Base-by-base conservation (phyloP, 2,329 filamentous ascomycete genomes). In the Ophiostoma sp. region DNA sequence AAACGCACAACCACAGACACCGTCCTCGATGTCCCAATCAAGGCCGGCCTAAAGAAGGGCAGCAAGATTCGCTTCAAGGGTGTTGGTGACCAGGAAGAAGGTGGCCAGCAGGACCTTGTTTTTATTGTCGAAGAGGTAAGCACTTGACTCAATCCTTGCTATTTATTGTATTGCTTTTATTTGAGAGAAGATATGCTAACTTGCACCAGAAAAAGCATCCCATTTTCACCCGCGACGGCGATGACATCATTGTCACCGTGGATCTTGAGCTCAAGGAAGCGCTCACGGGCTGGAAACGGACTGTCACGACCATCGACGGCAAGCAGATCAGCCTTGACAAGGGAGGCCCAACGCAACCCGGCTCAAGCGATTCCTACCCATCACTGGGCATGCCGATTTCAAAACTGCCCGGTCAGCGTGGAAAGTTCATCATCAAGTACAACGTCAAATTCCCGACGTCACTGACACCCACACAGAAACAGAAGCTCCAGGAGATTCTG, bases 51-150 rank as follows among this genome's bases (percentile, higher is more conserved):
- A 79, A 97, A 98, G 81, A 93, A 96, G 74, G 95, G 95, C 42
- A 96, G 92, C 75, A 99, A 98, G 84, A 97, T 99, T 79, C 97
- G 97, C 80, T 99, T 97, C 77, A 91, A 91, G 76, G 93, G 94
- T 58, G 93, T 99, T n/a, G 95, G 95, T 11, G 95, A 99, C 78
- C 93, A 98, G 77, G 93, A 97, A 71, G 95, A 98, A 76, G 95
- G 95, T 58, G 94, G 94, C 14, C 91, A 93, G 69, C 95, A 99
- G 78, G 95, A 99, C 78, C 79, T 99, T 66, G 93, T 97, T 77
- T 96, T 99, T 75, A 89, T 99, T 69, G 86, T 99, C 36, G 90
- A 93, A 78, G 94, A 97, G 55, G 55, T 62, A 40, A 62, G 55
- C 55, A 14, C 45, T 14, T 41, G 5, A 14, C 5, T 40, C 27